Base-by-base conservation (phyloP, 805 yeast species). In the Helenozyma rhizophorensis region DNA sequence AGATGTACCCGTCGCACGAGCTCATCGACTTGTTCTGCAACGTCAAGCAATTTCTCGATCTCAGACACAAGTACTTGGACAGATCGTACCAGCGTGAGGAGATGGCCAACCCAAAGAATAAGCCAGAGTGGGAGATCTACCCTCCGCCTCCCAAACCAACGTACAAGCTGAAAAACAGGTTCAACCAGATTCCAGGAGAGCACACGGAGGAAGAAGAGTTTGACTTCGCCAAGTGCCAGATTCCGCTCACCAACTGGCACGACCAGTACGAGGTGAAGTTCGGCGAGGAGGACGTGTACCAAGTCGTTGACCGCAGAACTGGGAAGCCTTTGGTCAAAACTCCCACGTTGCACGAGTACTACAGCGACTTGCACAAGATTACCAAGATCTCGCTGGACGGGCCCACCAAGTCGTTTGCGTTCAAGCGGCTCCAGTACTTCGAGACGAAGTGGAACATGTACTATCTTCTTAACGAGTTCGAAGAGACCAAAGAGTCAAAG, bases 401-500 rank as follows among this genome's bases (percentile, higher is more conserved):
- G 0, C 98, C 99, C 4, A 78, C 94, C 11, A 93, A 93, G 60
- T 84, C 96, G 11, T 93, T 93, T 70, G 96, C 98, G 0, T 93
- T 87, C 61, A 80, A 90, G 56, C 75, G 98, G 50, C 67, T 93
- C 47, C 95, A 90, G 62, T 94, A 87, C 54, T 68, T 93, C 34
- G 98, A 93, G 57, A 96, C 97, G 17, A 86, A 89, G 54, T 93
- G 97, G 97, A 87, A 89, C 57, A 61, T 93, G 61, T 93, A 90
- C 64, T 76, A 77, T 40, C 61, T 93, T 40, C 68, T 90, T 47
- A 93, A 93, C 54, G 97, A 90, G 53, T 89, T 85, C 55, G 93
- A 87, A 53, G 99, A 93, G 58, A 83, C 82, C 13, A 79, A 89
- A 12, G 93, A 85, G 43, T 81, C 95, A 8, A 93, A 93, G 60